Conservation (phyloP, 768 basidiomycete species). For the Nevesoporus exiguus region DNA sequence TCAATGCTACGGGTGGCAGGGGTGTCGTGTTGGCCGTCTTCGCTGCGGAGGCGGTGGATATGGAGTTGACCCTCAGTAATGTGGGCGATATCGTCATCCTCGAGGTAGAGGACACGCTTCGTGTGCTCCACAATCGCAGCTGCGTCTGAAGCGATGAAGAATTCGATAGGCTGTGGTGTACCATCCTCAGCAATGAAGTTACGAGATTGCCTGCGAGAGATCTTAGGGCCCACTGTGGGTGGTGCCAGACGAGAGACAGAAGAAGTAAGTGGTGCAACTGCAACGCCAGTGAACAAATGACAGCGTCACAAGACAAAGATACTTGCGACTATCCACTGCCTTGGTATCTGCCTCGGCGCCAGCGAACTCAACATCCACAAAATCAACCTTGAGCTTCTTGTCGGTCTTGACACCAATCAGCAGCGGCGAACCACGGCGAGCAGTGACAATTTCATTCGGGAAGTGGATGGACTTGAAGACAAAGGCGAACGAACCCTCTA, state of each 20-base stretch:
- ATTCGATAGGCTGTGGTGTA: slow-evolving; percentile 97
- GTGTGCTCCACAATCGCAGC: slow-evolving; percentile 97
- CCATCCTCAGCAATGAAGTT: slow-evolving; percentile 99
- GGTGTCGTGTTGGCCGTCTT: slow-evolving; percentile 64
- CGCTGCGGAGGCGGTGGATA: slow-evolving; percentile 95
- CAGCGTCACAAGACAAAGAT: background rate
- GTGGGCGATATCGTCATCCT: slow-evolving; percentile 99
- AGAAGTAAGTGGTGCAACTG: slow-evolving; percentile 48
- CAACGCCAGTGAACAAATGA: slow-evolving; percentile 1
- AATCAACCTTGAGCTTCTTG: slow-evolving; percentile 99
- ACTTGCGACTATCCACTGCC: slow-evolving; percentile 41
- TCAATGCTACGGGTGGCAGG: slow-evolving; percentile 84
- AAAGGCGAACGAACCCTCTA: slow-evolving; percentile 98
- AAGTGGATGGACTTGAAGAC: slow-evolving; percentile 97
- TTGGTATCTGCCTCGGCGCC: slow-evolving; percentile 61
- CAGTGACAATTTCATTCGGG: slow-evolving; percentile 93
- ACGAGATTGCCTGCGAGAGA: slow-evolving; percentile 90
- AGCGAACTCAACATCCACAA: slow-evolving; percentile 96
- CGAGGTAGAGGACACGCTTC: slow-evolving; percentile 96
- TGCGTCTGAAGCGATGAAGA: slow-evolving; percentile 98
- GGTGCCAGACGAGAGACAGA: slow-evolving; percentile 67
- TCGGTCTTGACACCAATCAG: slow-evolving; percentile 99
- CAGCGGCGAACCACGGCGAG: slow-evolving; percentile 94
- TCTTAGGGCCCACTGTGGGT: slow-evolving; percentile 58
- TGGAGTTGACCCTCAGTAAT: slow-evolving; percentile 96